Base-by-base conservation (phyloP, 1,284 basidiomycete genomes). In the Earliella scabrosa region DNA sequence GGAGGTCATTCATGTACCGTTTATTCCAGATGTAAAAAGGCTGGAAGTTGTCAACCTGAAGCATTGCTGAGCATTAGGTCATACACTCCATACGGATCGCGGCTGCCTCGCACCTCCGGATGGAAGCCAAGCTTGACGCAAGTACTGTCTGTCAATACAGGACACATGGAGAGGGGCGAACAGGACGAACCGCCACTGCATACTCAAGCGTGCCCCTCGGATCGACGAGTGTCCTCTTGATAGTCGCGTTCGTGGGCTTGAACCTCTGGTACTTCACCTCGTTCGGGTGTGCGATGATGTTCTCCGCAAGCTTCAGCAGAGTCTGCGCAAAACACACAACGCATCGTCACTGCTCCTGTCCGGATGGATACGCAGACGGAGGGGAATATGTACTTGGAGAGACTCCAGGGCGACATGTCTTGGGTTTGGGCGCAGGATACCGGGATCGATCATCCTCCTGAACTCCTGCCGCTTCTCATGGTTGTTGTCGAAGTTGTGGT, bases 151-250 rank as follows among this genome's bases (percentile, higher is more conserved):
- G 21, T 16, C 27, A 13, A 8, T 3, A 24, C 18, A 36, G 29
- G 13, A 39, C 2, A 36, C n/a, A 29, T 26, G 52, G n/a, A 32
- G 35, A 45, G n/a, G 53, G 39, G 21, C 24, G 26, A 20, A 9
- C 6, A 21, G 35, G 20, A 68, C 82, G 64, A 31, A 90, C 90
- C 66, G 82, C 88, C 43, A 90, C 77, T 3, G 87, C 88, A 73
- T 88, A 92, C 68, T 93, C 90, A 38, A 93, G 72, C 0, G 88
- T 79, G 2, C 91, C 90, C 67, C 86, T 90, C 0, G 82, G 81
- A 29, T 80, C 72, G n/a, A 82, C 72, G 27, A 90, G 67, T 50
- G 82, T 71, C 16, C 78, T 73, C 72, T 87, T 86, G 72, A 91
- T 88, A n/a, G 76, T 75, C 38, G 68, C 68, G 63, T 93, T 93